Percentiles rank a stretch among this genome's conserved stretches.
Conservation (phyloP, 2,329 filamentous ascomycete genomes). For the Aureobasidium sp. region DNA sequence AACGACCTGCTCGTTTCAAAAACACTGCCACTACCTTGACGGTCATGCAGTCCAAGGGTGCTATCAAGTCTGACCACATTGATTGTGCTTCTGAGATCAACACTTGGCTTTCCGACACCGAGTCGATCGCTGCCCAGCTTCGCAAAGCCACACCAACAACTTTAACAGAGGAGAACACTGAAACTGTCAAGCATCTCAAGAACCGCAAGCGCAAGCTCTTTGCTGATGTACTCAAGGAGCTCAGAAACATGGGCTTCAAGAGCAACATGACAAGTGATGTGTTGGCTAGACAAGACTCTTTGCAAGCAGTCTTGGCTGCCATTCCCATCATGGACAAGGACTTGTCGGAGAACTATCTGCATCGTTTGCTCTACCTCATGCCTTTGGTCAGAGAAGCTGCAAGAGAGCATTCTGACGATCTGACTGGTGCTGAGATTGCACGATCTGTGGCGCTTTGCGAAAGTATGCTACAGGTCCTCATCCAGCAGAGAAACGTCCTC, state of each 20-base stretch:
- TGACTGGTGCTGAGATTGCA: constrained; percentile 70
- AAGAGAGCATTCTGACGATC: constrained; percentile 71
- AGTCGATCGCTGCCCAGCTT: constrained; percentile 46
- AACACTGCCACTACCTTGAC: constrained; percentile 61
- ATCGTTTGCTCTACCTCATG: constrained; percentile 68
- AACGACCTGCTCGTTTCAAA: constrained; percentile 56
- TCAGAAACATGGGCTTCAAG: constrained; percentile 83
- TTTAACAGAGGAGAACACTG: constrained; percentile 82
- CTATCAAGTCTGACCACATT: constrained; percentile 44
- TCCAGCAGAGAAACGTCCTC: constrained; percentile 52
- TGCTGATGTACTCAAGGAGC: constrained; percentile 72
- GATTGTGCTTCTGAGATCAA: constrained; percentile 40
- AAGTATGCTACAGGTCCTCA: constrained; percentile 61
- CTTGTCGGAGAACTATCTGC: constrained; percentile 61
- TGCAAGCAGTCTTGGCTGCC: constrained; percentile 60
- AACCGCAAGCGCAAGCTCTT: constrained; percentile 82
- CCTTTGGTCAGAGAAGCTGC: constrained; percentile 58
- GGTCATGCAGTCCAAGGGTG: constrained; percentile 63
- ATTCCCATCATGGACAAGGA: constrained; percentile 27
- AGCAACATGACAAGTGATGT: constrained; percentile 69
- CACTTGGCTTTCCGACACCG: constrained; percentile 13
- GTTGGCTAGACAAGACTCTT: constrained; percentile 63
- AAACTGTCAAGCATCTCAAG: constrained; percentile 79
- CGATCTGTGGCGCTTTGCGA: constrained; percentile 82
- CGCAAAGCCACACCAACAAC: constrained; percentile 72